Evolutionary conservation across 371 early-diverging fungal genomes (phyloP), one percentile per base, ranked within the genome.

Genomic region (Dichotomocladium elegans): DNA sequence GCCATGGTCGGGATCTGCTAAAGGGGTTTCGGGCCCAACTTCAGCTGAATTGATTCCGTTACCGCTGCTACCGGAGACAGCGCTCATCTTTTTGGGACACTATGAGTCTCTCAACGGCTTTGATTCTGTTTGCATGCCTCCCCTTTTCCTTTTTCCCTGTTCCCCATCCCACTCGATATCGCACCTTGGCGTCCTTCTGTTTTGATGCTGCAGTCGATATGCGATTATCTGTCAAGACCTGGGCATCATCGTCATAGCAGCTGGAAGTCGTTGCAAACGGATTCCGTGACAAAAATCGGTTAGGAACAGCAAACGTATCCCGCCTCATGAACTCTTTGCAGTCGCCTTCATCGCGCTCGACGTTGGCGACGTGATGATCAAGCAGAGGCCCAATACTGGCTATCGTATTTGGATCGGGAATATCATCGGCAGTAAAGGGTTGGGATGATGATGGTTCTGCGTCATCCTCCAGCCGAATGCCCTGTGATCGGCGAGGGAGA

Each of bases 141-240:
- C n/a, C n/a, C n/a, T n/a, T n/a, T n/a, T n/a, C n/a, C n/a, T n/a
- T n/a, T n/a, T n/a, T n/a, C n/a, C n/a, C n/a, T n/a, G n/a, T n/a
- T n/a, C n/a, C n/a, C n/a, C n/a, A n/a, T n/a, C n/a, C n/a, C n/a
- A n/a, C n/a, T n/a, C n/a, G n/a, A n/a, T n/a, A n/a, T n/a, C n/a
- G n/a, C 29, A 45, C 19, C 8, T 15, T 28, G 17, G 25, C 28
- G 29, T 19, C 15, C n/a, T 29, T 46, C 28, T 21, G 19, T 29
- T 29, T 46, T 46, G 46, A n/a, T 46, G 10, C 12, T 21, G 57
- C 54, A 15, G 57, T 54, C n/a, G 63, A 62, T 34, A 62, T 62
- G 9, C 63, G 63, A 27, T 57, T 57, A 29, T 62, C 63, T 4
- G 63, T 53, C 19, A 62, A 43, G 22, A 57, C 52, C 21, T 57